Conservation (phyloP, 2,329 filamentous ascomycete species). For the Botrytis medusae region DNA sequence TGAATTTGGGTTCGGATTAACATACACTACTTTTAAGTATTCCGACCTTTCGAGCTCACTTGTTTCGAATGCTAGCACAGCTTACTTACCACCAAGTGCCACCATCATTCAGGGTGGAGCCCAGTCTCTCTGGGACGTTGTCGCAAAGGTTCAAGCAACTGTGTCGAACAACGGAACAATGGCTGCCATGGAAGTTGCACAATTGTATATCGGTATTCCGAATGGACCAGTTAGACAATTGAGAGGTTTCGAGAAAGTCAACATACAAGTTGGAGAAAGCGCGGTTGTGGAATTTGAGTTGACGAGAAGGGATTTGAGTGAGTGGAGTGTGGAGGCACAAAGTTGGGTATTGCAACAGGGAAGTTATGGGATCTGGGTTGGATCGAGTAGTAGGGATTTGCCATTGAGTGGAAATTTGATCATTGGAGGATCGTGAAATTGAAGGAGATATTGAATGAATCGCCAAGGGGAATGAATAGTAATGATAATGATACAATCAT, state of each 20-base stretch:
- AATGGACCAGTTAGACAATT: slow-evolving; percentile 57
- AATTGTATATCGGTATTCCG: slow-evolving; percentile 35
- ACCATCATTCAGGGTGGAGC: slow-evolving; percentile 47
- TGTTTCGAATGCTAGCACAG: not conserved
- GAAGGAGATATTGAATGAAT: not conserved
- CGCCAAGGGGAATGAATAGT: not conserved
- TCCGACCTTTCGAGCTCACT: not conserved
- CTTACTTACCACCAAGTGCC: not conserved
- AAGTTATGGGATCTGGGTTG: slow-evolving; percentile 17
- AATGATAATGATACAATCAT: not conserved
- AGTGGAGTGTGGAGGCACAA: slow-evolving; percentile 61
- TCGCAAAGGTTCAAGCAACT: slow-evolving; percentile 49
- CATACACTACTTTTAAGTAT: not conserved
- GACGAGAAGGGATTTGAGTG: slow-evolving; percentile 59
- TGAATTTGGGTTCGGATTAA: not conserved
- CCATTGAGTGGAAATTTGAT: slow-evolving; percentile 10
- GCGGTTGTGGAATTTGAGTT: slow-evolving; percentile 51
- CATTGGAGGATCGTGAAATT: not conserved
- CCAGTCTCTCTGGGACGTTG: slow-evolving; percentile 53
- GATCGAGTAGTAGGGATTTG: slow-evolving; percentile 16
- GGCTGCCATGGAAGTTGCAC: slow-evolving; percentile 36
- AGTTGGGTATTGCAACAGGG: slow-evolving; percentile 47
- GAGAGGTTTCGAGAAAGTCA: slow-evolving; percentile 61
- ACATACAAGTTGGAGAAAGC: slow-evolving; percentile 48
- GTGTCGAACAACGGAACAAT: slow-evolving; percentile 53